These are phyloP conservation scores for Anaeromyces robustus DNA, from an alignment of 192 early-diverging fungal genomes.

Conservation along the genomic window DNA sequence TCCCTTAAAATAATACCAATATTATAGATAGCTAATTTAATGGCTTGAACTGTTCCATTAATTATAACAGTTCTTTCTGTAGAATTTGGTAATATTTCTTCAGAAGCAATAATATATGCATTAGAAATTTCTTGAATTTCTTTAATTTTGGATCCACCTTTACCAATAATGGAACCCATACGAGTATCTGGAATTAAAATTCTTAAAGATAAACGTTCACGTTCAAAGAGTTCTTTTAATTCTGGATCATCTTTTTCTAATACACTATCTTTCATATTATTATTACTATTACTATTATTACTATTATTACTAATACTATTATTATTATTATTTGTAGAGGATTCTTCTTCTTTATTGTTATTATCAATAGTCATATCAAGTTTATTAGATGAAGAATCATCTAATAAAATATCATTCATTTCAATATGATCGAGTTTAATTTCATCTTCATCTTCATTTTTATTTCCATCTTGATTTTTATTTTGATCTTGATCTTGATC, in stretches of 20 bases:
- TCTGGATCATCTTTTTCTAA: not conserved
- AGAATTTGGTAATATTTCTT: constrained; percentile 2
- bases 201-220: not conserved
- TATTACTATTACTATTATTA: no score
- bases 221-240: not conserved
- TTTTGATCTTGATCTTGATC: no score
- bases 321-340: no score
- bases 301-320: no score
- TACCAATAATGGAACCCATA: constrained; percentile 25
- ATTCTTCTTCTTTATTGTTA: no score
- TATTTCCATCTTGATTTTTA: no score
- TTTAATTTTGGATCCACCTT: not conserved
- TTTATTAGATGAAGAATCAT: no score
- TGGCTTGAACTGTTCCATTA: not conserved
- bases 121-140: not conserved
- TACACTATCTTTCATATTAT: not conserved
- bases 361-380: no score
- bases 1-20: constrained; percentile 1
- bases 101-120: not conserved
- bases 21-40: not conserved
- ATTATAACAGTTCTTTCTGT: not conserved
- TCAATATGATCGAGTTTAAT: no score
- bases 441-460: no score
- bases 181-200: constrained; percentile 78
- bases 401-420: no score